These are phyloP conservation scores for Yarrowia porcina DNA, from an alignment of 805 yeast genomes.

Conservation along the genomic window DNA sequence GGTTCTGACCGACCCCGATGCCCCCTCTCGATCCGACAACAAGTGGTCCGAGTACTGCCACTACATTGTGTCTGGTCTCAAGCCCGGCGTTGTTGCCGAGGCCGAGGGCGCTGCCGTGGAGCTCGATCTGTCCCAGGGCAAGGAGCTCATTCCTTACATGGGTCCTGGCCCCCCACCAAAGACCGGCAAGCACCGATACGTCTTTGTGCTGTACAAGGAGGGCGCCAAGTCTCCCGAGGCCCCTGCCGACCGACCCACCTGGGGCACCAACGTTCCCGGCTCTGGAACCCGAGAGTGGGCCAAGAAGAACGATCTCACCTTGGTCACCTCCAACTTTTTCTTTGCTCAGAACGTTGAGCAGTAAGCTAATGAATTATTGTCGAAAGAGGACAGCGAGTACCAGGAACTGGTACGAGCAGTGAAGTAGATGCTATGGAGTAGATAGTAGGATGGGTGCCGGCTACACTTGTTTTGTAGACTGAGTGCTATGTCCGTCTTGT, in stretches of 20 bases:
- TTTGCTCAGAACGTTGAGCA: slow-evolving; percentile 54
- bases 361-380: no score
- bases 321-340: slow-evolving; percentile 78
- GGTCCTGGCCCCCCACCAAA: slow-evolving; percentile 92
- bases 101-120: slow-evolving; percentile 29
- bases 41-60: slow-evolving; percentile 89
- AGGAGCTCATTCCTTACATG: slow-evolving; percentile 46
- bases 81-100: slow-evolving; percentile 35
- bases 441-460: no score
- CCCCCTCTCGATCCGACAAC: slow-evolving; percentile 77
- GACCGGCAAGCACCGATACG: slow-evolving; percentile 85
- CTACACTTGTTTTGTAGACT: no score
- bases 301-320: slow-evolving; percentile 51
- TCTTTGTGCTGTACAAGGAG: slow-evolving; percentile 70
- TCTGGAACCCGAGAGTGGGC: slow-evolving; percentile 78
- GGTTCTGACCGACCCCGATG: slow-evolving; percentile 90
- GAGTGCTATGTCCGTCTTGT: no score
- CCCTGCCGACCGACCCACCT: slow-evolving; percentile 58
- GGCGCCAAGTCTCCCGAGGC: slow-evolving; percentile 40
- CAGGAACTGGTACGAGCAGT: no score
- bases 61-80: slow-evolving; percentile 50
- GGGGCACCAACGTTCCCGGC: slow-evolving; percentile 86
- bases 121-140: slow-evolving; percentile 32
- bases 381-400: no score
- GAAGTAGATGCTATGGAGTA: no score